These are phyloP conservation scores for Huntiella abstrusa DNA, from an alignment of 2,329 filamentous ascomycete genomes.

Conservation along the genomic window DNA sequence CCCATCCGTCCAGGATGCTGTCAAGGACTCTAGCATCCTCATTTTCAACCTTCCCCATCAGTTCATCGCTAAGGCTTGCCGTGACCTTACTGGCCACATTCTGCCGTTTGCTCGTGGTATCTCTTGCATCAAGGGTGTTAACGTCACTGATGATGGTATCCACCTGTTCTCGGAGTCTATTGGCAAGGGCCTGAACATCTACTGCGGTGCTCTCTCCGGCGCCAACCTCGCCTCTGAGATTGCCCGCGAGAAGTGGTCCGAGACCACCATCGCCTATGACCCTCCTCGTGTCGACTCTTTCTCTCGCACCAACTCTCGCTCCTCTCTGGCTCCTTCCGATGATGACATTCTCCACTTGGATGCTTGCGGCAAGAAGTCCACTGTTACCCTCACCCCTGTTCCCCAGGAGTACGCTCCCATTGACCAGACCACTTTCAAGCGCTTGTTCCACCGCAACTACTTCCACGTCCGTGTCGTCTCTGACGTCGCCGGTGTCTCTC, in stretches of 20 bases:
- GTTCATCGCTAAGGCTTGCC: conserved; percentile 77
- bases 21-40: conserved; percentile 68
- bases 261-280: conserved; percentile 93
- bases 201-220: conserved; percentile 86
- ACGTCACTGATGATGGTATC: conserved; percentile 72
- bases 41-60: conserved; percentile 95
- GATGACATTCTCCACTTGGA: conserved; percentile 48
- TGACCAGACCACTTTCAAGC: conserved; percentile 65
- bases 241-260: conserved; percentile 86
- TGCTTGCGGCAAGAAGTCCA: conserved; percentile 45
- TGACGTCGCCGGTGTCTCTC: conserved; percentile 91
- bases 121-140: conserved; percentile 95
- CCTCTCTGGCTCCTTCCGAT: conserved; percentile 27
- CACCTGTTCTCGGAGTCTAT: conserved; percentile 91
- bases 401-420: conserved; percentile 71
- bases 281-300: conserved; percentile 60
- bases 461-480: conserved; percentile 90
- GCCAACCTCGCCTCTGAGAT: conserved; percentile 95
- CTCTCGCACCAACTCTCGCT: conserved; percentile 49
- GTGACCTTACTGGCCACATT: conserved; percentile 71
- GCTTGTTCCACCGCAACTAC: conserved; percentile 86
- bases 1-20: conserved; percentile 60
- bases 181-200: conserved; percentile 76
- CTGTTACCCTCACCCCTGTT: conserved; percentile 53
- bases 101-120: conserved; percentile 83